Conservation (phyloP, 2,329 filamentous ascomycete genomes). For the Epichloe festucae region DNA sequence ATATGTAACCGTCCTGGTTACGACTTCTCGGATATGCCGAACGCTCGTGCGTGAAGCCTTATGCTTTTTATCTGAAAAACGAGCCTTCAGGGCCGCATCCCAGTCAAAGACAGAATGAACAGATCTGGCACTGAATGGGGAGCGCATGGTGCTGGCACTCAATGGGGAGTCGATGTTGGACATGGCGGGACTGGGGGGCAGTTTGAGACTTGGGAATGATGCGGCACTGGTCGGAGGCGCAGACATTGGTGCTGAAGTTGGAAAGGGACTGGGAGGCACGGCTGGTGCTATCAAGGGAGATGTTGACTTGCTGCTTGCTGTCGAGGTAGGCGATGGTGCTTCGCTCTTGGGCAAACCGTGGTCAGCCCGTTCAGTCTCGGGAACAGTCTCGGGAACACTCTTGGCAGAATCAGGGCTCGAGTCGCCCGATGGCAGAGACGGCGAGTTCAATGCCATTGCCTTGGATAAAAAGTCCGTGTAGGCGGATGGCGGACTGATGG, state of each 20-base stretch:
- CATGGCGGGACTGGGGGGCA: constrained; percentile 62
- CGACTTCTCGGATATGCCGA: constrained; percentile 71
- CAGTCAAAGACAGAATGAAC: constrained; percentile 65
- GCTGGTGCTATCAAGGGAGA: constrained; percentile 25
- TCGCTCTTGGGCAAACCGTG: constrained; percentile 46
- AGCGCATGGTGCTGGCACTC: constrained; percentile 47
- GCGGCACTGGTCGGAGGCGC: constrained; percentile 47
- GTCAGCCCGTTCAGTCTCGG: constrained; percentile 41
- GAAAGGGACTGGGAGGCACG: constrained; percentile 37
- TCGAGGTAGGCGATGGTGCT: constrained; percentile 30
- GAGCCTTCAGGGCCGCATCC: constrained; percentile 57
- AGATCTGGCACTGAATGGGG: constrained; percentile 59
- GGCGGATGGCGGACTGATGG: constrained; percentile 78
- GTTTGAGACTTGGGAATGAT: constrained; percentile 54
- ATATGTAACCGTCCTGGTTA: constrained; percentile 89
- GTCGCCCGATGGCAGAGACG: constrained; percentile 41
- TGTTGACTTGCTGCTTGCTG: constrained; percentile 19
- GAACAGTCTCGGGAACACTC: constrained; percentile 47
- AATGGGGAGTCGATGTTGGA: constrained; percentile 57
- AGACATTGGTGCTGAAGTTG: constrained; percentile 40
- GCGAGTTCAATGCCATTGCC: constrained; percentile 63
- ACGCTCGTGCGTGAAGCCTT: constrained; percentile 48
- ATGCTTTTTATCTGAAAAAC: constrained; percentile 47
- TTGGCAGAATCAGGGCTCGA: constrained; percentile 36
- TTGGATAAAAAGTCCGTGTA: constrained; percentile 84